Conservation (phyloP, 345 rosid species). For the Syzygium grande region DNA sequence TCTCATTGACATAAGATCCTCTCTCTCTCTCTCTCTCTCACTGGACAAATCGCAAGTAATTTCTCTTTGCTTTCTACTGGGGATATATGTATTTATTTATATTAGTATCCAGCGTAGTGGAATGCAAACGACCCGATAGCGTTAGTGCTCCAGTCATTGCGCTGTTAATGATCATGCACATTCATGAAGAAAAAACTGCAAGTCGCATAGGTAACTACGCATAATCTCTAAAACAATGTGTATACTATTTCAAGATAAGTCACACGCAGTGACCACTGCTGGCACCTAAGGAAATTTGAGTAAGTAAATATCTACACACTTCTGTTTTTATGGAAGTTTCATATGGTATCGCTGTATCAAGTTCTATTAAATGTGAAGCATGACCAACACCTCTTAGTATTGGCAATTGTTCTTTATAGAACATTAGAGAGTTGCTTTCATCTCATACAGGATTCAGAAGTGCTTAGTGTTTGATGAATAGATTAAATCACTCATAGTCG, state of each 20-base stretch:
- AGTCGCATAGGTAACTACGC: background rate
- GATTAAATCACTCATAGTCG: background rate
- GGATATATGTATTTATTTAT: background rate
- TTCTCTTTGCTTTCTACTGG: background rate
- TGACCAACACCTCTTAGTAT: background rate
- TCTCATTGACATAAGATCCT: background rate
- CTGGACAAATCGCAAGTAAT: background rate
- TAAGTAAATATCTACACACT: background rate
- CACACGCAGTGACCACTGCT: background rate
- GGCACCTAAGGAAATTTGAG: background rate
- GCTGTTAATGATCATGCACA: background rate
- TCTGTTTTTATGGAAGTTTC: background rate
- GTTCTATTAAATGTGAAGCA: background rate
- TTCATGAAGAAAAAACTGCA: background rate
- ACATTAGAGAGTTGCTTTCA: background rate
- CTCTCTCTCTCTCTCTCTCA: background rate
- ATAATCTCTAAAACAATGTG: background rate
- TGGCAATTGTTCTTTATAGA: background rate
- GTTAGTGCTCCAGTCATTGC: background rate
- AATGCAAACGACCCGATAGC: background rate
- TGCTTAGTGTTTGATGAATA: background rate
- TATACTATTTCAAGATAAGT: background rate
- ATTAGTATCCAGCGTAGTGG: background rate
- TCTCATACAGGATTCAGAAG: background rate
- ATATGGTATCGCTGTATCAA: background rate